These are phyloP conservation scores for Trypanosoma caninum DNA, from an alignment of 208 protist species.

Conservation along the genomic window DNA sequence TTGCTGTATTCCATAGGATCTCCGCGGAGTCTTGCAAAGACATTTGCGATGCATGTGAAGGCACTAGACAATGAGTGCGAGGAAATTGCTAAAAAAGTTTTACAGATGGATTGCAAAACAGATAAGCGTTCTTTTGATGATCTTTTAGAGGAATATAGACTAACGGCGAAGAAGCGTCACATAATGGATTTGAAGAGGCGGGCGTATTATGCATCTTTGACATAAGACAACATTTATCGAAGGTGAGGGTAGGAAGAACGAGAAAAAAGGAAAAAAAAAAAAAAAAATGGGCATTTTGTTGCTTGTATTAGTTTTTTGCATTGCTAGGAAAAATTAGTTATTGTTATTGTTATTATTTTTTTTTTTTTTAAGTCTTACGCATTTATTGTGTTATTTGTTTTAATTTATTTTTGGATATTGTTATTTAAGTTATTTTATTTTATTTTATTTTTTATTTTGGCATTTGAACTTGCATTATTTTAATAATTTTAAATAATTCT, in stretches of 20 bases:
- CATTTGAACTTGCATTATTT: too few species aligned
- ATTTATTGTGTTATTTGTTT: too few species aligned
- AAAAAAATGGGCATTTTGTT: not conserved
- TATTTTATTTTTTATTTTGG: too few species aligned
- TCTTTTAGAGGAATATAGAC: conserved; percentile 47
- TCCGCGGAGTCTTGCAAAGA: conserved; percentile 57
- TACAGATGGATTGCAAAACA: conserved; percentile 29
- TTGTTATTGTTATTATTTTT: conserved; percentile 7
- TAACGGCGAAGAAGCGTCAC: conserved; percentile 55
- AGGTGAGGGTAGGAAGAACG: not conserved
- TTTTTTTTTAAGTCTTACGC: conserved; percentile 3
- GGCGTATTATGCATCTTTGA: conserved; percentile 23
- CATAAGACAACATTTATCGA: not conserved
- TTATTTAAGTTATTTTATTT: too few species aligned
- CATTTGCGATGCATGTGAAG: conserved; percentile 57
- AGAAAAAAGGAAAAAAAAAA: not conserved
- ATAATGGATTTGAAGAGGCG: conserved; percentile 66
- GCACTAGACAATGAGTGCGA: conserved; percentile 19
- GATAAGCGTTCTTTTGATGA: conserved; percentile 53
- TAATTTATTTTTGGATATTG: too few species aligned
- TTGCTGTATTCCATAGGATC: conserved; percentile 58
- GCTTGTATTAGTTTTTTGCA: not conserved
- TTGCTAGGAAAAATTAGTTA: not conserved
- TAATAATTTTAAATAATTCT: too few species aligned
- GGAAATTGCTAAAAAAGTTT: conserved; percentile 24